Conservation (phyloP, 2,329 filamentous ascomycete species). For the Mycogone perniciosa region DNA sequence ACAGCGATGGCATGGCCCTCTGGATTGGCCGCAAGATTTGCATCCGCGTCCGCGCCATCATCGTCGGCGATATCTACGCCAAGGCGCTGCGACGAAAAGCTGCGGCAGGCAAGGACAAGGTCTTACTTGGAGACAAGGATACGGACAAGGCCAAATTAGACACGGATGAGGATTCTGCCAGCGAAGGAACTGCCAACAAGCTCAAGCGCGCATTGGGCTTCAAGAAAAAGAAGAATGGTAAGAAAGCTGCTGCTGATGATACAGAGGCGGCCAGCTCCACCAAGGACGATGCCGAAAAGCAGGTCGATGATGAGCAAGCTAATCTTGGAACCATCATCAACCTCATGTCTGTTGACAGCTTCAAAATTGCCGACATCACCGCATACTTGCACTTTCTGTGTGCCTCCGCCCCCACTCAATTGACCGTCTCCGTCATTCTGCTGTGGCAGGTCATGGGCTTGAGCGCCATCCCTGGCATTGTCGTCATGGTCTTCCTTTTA, state of each 20-base stretch:
- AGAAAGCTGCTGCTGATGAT: constrained; percentile 28
- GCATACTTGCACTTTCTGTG: constrained; percentile 96
- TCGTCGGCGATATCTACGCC: constrained; percentile 95
- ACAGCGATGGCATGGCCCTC: constrained; percentile 77
- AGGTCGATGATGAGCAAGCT: constrained; percentile 61
- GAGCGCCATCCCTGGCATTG: constrained; percentile 88
- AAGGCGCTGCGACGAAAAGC: constrained; percentile 91
- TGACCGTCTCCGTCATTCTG: constrained; percentile 71
- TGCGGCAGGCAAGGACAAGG: constrained; percentile 67
- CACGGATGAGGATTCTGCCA: constrained; percentile 24
- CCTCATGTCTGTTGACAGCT: constrained; percentile 97
- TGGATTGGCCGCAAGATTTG: constrained; percentile 94
- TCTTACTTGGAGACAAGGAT: constrained; percentile 52
- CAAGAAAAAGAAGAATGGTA: constrained; percentile 50
- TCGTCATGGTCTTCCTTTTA: constrained; percentile 81
- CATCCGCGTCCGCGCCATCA: constrained; percentile 85
- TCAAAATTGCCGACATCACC: constrained; percentile 93
- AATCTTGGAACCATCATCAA: constrained; percentile 99
- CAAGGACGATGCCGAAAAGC: constrained; percentile 33
- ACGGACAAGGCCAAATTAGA: constrained; percentile 28
- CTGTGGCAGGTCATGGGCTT: constrained; percentile 87
- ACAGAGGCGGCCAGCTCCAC: constrained; percentile 29
- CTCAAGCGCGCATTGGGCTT: constrained; percentile 54
- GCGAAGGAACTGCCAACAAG: constrained; percentile 39
- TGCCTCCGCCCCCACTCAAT: constrained; percentile 82